Evolutionary conservation across 805 yeast species (phyloP).

Genomic region (Pichia cephalocereana): DNA sequence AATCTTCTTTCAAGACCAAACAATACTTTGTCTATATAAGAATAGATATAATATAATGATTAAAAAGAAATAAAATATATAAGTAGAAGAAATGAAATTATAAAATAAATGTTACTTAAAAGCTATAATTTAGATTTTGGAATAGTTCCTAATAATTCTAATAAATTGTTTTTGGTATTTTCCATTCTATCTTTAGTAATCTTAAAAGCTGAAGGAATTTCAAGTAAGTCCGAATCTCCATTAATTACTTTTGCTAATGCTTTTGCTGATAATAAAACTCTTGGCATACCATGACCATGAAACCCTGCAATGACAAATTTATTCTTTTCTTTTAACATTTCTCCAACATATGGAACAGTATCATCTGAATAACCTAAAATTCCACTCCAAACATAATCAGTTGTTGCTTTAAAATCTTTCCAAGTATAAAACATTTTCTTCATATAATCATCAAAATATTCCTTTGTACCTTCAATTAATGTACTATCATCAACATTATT

Average conservation of each 20-base stretch:
- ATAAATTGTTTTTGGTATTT: constrained; percentile 9
- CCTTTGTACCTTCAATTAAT: constrained; percentile 19
- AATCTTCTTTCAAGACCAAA: too few species aligned
- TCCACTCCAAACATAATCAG: constrained; percentile 34
- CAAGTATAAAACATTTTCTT: constrained; percentile 24
- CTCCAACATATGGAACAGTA: constrained; percentile 35
- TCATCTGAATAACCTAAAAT: constrained; percentile 39
- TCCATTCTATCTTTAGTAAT: constrained; percentile 15
- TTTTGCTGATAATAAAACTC: constrained; percentile 32
- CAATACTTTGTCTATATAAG: too few species aligned
- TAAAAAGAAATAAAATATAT: too few species aligned
- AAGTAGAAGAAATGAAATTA: too few species aligned
- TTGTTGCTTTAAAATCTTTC: constrained; percentile 20
- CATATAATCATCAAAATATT: constrained; percentile 25
- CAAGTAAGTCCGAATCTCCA: not conserved
- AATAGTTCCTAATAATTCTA: constrained; percentile 1
- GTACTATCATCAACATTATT: constrained; percentile 28
- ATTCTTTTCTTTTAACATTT: constrained; percentile 22
- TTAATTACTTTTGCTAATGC: constrained; percentile 24
- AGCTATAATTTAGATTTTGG: not conserved
- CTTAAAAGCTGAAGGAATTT: constrained; percentile 15
- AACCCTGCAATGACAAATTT: constrained; percentile 38
- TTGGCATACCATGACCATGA: constrained; percentile 45
- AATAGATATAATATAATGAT: too few species aligned
- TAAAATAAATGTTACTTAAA: too few species aligned